These are phyloP conservation scores for Phytopythium cucurbitacearum DNA, from an alignment of 352 stramenopile genomes.

Conservation along the genomic window DNA sequence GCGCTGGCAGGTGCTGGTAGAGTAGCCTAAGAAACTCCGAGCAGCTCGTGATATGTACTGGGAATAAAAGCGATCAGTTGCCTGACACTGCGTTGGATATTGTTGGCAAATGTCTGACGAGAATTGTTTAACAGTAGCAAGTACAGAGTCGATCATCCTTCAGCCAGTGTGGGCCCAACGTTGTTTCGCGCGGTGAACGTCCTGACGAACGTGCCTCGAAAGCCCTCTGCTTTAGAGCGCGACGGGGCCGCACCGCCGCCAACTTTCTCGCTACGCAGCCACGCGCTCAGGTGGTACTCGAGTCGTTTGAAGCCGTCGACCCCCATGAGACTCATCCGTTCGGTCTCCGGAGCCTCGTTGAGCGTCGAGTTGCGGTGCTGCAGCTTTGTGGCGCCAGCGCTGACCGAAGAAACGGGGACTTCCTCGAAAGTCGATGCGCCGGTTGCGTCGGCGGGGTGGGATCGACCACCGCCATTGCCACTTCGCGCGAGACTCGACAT, in stretches of 20 bases:
- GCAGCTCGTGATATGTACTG: no score
- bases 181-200: slow-evolving; percentile 18
- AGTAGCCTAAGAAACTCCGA: no score
- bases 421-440: not conserved
- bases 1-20: no score
- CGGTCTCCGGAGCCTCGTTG: not conserved
- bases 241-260: slow-evolving; percentile 14
- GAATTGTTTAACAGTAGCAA: no score
- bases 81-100: no score
- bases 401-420: not conserved
- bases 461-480: not conserved
- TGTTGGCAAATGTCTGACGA: no score
- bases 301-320: slow-evolving; percentile 36
- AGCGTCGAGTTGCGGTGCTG: not conserved
- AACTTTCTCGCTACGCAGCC: slow-evolving; percentile 18
- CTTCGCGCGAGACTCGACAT: not conserved
- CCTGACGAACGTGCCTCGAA: slow-evolving; percentile 23
- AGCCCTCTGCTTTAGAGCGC: slow-evolving; percentile 19
- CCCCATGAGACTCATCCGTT: slow-evolving; percentile 19
- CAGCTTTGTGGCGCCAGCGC: not conserved
- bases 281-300: slow-evolving; percentile 27
- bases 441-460: not conserved
- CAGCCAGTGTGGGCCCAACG: not conserved
- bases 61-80: no score
- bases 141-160: no score